Conservation (phyloP, 192 early-diverging fungal species). For the Physocladia obscura region DNA sequence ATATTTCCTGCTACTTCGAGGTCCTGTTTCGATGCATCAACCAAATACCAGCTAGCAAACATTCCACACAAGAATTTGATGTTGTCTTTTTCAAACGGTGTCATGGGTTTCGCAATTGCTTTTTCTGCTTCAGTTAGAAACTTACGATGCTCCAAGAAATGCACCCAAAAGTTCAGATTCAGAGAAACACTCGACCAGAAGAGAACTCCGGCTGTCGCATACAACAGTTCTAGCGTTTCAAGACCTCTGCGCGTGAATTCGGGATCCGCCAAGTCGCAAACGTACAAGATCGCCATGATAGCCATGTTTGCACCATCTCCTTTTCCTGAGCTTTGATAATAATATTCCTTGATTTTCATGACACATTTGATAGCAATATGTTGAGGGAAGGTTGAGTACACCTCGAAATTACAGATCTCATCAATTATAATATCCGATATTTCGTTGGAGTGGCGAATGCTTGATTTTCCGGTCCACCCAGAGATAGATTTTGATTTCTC, state of each 20-base stretch:
- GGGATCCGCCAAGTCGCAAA: neutral
- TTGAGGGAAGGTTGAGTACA: neutral
- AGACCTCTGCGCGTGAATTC: neutral
- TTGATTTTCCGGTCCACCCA: neutral
- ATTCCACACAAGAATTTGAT: slow-evolving; percentile 2
- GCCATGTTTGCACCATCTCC: neutral
- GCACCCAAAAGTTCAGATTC: neutral
- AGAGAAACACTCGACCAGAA: neutral
- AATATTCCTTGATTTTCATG: neutral
- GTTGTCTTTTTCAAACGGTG: no score
- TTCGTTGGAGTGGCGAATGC: neutral
- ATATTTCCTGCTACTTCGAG: neutral
- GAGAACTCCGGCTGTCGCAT: neutral
- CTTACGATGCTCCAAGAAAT: neutral
- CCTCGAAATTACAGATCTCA: no score
- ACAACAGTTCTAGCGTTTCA: neutral
- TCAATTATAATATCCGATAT: neutral
- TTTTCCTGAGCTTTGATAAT: no score
- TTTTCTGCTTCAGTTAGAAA: no score
- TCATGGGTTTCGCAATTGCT: no score
- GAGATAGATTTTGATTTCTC: no score
- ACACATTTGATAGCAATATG: neutral
- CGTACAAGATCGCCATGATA: neutral
- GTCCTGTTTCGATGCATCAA: neutral
- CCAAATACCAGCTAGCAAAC: slow-evolving; percentile 9